Evolutionary conservation across 1,139 yeast genomes (phyloP).

Genomic region (Hyphopichia burtonii): DNA sequence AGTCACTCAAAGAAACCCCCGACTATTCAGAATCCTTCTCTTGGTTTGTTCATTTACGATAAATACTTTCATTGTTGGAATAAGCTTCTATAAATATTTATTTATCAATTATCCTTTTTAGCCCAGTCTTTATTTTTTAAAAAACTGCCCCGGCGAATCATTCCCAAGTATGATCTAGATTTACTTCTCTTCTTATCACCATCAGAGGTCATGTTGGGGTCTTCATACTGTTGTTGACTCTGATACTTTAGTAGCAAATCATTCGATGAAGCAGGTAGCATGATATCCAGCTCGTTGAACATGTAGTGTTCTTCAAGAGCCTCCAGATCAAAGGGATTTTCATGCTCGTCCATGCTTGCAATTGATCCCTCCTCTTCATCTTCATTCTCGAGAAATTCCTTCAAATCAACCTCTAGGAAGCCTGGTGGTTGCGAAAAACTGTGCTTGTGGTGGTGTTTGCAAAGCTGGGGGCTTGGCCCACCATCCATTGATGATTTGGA

Average conservation of each 20-base stretch:
- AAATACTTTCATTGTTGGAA: too few species aligned
- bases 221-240: background rate
- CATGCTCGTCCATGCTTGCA: too few species aligned
- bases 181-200: background rate
- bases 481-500: background rate
- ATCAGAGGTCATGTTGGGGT: background rate
- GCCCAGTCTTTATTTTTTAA: background rate
- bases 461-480: too few species aligned
- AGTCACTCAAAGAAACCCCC: too few species aligned
- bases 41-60: too few species aligned
- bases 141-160: background rate
- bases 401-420: background rate
- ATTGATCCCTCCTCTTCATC: background rate
- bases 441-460: too few species aligned
- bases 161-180: slow-evolving; percentile 1
- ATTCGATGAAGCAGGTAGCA: background rate
- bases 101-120: background rate
- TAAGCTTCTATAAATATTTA: too few species aligned
- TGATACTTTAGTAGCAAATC: background rate
- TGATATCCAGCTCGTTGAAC: background rate
- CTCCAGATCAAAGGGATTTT: too few species aligned
- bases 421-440: background rate
- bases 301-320: too few species aligned
- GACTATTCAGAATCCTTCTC: too few species aligned
- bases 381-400: background rate